Percentiles rank a stretch among this genome's conserved stretches.
These are phyloP conservation scores for Candida ortonii DNA, from an alignment of 805 yeast genomes.

Conservation along the genomic window DNA sequence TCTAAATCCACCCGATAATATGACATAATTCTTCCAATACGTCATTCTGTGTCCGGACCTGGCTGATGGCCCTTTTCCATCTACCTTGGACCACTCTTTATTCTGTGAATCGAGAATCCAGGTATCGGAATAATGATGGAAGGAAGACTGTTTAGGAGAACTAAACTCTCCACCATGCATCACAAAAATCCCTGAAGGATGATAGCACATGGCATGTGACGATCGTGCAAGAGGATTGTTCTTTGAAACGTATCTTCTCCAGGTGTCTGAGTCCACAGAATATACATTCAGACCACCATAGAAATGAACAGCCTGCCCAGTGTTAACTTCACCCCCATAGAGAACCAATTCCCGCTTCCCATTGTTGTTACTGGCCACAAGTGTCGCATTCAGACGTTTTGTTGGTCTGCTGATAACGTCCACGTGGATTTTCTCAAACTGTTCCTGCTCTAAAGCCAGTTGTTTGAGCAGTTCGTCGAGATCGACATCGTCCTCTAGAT, in stretches of 20 bases:
- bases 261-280: conserved; percentile 69
- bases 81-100: conserved; percentile 90
- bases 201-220: conserved; percentile 90
- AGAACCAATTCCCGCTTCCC: conserved; percentile 74
- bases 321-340: conserved; percentile 84
- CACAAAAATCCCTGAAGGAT: conserved; percentile 82
- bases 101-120: conserved; percentile 85
- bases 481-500: conserved; percentile 78
- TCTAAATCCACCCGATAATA: conserved; percentile 89
- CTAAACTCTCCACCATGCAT: conserved; percentile 97
- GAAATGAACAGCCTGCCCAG: conserved; percentile 55
- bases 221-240: conserved; percentile 91
- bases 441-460: conserved; percentile 76
- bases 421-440: conserved; percentile 67
- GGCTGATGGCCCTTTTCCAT: conserved; percentile 74
- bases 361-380: conserved; percentile 72
- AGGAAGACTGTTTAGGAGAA: conserved; percentile 91
- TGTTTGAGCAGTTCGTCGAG: conserved; percentile 79
- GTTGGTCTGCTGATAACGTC: conserved; percentile 59
- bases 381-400: conserved; percentile 67
- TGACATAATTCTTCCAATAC: conserved; percentile 85
- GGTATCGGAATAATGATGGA: conserved; percentile 94
- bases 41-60: conserved; percentile 92
- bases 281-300: conserved; percentile 79
- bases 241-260: conserved; percentile 78